Conservation (phyloP, 176 grass and related monocot genomes). For the Zea luxurians region DNA sequence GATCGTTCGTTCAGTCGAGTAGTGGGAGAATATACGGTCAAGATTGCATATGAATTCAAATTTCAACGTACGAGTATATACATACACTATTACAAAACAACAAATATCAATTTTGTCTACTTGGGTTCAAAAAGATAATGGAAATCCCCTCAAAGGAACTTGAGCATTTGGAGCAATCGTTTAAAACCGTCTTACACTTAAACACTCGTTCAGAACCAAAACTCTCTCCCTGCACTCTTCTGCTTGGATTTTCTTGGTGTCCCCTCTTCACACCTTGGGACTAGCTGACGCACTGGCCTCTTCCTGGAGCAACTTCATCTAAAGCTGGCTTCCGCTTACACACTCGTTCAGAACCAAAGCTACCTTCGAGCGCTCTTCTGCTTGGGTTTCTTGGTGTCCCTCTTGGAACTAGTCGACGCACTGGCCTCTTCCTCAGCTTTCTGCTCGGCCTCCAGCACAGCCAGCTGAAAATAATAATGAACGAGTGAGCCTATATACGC, state of each 20-base stretch:
- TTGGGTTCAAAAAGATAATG: neutral
- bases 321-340: neutral
- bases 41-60: constrained; percentile 1
- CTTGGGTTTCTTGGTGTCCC: constrained; percentile 65
- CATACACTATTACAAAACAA: neutral
- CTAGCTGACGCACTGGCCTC: constrained; percentile 1
- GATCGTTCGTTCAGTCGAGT: neutral
- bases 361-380: constrained; percentile 59
- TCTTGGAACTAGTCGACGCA: constrained; percentile 63
- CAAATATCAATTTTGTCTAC: neutral
- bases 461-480: constrained; percentile 56
- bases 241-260: constrained; percentile 60
- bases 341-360: neutral
- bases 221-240: constrained; percentile 57
- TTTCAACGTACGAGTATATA: neutral
- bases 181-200: neutral
- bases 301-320: constrained; percentile 36
- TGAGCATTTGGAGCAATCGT: neutral
- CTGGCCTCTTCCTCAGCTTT: constrained; percentile 89
- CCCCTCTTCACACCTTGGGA: constrained; percentile 15
- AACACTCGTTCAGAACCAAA: neutral
- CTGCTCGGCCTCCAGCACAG: constrained; percentile 80
- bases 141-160: neutral
- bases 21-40: neutral
- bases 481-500: neutral